Conservation (phyloP, 441 rosid genomes). For the Capsella rubella region DNA sequence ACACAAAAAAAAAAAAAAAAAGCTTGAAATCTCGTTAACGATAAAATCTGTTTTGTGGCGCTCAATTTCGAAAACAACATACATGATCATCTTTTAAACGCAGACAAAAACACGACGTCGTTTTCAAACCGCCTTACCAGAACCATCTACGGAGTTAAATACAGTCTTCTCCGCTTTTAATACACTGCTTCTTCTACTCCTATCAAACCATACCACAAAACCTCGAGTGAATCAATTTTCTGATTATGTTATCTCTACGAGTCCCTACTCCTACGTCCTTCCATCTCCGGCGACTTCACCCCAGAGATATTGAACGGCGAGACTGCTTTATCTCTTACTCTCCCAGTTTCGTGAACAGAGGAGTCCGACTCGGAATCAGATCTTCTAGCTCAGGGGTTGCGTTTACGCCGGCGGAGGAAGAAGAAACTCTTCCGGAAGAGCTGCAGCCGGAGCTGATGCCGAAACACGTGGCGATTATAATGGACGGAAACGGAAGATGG, state of each 20-base stretch:
- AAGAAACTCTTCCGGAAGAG: constrained; percentile 57
- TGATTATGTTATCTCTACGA: constrained; percentile 52
- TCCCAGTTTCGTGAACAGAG: not conserved
- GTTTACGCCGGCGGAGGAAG: constrained; percentile 36
- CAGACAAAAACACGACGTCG: constrained; percentile 34
- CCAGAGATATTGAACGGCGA: not conserved
- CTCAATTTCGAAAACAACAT: constrained; percentile 39
- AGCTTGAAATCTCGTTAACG: constrained; percentile 12
- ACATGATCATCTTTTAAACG: not conserved
- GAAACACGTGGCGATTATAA: constrained; percentile 80
- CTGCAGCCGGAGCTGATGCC: constrained; percentile 63
- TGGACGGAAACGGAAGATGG: constrained; percentile 89
- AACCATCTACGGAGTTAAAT: constrained; percentile 16
- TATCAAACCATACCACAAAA: not conserved
- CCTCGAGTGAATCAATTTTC: not conserved
- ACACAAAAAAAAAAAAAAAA: constrained; percentile 9
- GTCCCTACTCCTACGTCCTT: constrained; percentile 41
- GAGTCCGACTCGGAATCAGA: constrained; percentile 25
- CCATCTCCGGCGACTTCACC: not conserved
- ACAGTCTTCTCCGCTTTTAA: constrained; percentile 10
- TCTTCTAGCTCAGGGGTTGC: constrained; percentile 39
- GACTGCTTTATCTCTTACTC: constrained; percentile 22
- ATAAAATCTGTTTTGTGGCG: constrained; percentile 34
- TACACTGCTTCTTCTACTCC: constrained; percentile 11
- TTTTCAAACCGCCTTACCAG: constrained; percentile 33